These are phyloP conservation scores for Pseudohyphozyma bogoriensis DNA, from an alignment of 768 basidiomycete species.

Conservation along the genomic window DNA sequence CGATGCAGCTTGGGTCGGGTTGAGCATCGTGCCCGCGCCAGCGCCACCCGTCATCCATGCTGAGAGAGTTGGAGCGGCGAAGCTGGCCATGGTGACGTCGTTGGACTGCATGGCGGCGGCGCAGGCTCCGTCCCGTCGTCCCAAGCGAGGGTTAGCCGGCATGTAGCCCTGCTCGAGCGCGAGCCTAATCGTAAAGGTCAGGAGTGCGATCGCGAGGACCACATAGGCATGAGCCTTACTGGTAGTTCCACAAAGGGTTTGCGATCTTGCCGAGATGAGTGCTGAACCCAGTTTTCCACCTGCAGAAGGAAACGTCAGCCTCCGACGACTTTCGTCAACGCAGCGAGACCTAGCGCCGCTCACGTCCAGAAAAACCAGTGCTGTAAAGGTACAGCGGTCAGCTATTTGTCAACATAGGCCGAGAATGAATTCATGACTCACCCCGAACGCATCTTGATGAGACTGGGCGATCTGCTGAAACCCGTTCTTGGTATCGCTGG, in stretches of 20 bases:
- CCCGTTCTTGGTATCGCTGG: slow-evolving; percentile 50
- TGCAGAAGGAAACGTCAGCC: slow-evolving; percentile 99
- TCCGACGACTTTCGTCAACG: no score
- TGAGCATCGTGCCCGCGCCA: slow-evolving; percentile 54
- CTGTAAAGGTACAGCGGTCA: no score
- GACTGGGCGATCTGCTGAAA: slow-evolving; percentile 64
- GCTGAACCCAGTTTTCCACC: slow-evolving; percentile 87
- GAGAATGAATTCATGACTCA: no score
- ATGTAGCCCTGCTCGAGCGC: slow-evolving; percentile 88
- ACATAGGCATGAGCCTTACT: not conserved
- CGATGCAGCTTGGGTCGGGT: slow-evolving; percentile 13
- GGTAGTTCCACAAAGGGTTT: slow-evolving; percentile 33
- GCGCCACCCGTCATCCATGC: slow-evolving; percentile 67
- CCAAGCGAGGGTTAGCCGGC: slow-evolving; percentile 71
- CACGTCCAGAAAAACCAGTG: slow-evolving; percentile 99
- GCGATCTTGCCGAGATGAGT: slow-evolving; percentile 46
- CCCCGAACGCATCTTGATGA: slow-evolving; percentile 85
- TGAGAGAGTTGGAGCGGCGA: slow-evolving; percentile 42
- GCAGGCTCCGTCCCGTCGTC: slow-evolving; percentile 61
- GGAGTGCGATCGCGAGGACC: not conserved
- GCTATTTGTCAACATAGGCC: no score
- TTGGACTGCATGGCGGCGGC: slow-evolving; percentile 41
- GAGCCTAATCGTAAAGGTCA: slow-evolving; percentile 39
- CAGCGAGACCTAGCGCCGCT: no score
- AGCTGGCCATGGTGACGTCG: slow-evolving; percentile 43